Evolutionary conservation across 495 filamentous ascomycete genomes (phyloP), one percentile per base, ranked within the genome.

Genomic region (Poronia punctata): DNA sequence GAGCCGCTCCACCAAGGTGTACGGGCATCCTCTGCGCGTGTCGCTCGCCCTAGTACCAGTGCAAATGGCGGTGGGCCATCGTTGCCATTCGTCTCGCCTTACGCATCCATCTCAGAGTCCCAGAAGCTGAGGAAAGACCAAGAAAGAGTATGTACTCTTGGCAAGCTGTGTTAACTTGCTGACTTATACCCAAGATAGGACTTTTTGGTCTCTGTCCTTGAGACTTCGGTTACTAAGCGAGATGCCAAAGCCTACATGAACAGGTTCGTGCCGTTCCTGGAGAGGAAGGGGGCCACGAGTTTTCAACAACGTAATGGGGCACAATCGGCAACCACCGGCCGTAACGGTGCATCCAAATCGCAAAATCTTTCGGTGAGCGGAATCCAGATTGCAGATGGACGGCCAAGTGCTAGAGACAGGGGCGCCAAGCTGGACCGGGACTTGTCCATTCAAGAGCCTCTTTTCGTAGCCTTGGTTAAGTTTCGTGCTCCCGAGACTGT

Each of bases 161-260:
- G 18, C n/a, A 22, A 11, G 2, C n/a, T 14, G 10, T 36, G 11
- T 38, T 5, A 39, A n/a, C 11, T 25, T 38, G 16, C n/a, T 33
- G 38, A 19, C 49, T 56, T 50, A 34, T 38, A 35, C n/a, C 5
- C 22, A 30, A 9, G 11, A 26, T 29, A 92, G 86, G 84, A 90
- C 61, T 80, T 92, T 48, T 82, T 88, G 48, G 71, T 90, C 7
- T 88, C 85, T 19, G 71, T 95, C 5, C 68, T 96, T 15, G 82
- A 76, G 49, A 86, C 89, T 9, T 83, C 87, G 4, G 80, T 88
- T 2, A 95, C 90, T 1, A 90, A 86, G 60, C 80, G 89, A 38
- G 89, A 96, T 62, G 90, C 88, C 30, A 86, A 82, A 59, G 79
- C 83, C 7, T 96, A 95, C 53, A 68, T 96, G 7, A 78, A 87